These are phyloP conservation scores for Malbranchea cinnamomea DNA, from an alignment of 2,329 filamentous ascomycete species.

Conservation along the genomic window DNA sequence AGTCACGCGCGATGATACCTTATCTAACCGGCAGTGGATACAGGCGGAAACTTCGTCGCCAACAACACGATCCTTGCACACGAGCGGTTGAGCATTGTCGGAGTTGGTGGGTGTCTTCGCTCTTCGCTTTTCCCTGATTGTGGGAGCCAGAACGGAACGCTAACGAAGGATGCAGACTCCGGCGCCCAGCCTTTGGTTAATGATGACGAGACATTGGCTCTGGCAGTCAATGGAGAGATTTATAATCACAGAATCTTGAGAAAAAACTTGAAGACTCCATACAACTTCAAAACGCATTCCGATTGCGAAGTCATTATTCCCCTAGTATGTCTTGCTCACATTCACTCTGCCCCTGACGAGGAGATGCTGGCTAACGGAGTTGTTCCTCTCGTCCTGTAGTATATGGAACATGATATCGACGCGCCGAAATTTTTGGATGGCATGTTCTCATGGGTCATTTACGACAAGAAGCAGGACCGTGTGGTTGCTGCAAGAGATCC, in stretches of 20 bases:
- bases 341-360: no score
- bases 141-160: slow-evolving; percentile 2
- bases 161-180: slow-evolving; percentile 46
- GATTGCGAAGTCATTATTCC: slow-evolving; percentile 99
- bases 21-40: no score
- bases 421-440: slow-evolving; percentile 89
- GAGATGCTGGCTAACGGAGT: not conserved
- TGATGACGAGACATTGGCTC: slow-evolving; percentile 70
- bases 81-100: slow-evolving; percentile 94
- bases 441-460: slow-evolving; percentile 99
- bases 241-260: slow-evolving; percentile 97
- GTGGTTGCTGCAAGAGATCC: slow-evolving; percentile 89
- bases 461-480: slow-evolving; percentile 87
- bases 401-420: slow-evolving; percentile 81
- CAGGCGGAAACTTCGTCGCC: slow-evolving; percentile 74
- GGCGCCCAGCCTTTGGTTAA: slow-evolving; percentile 93
- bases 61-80: slow-evolving; percentile 96
- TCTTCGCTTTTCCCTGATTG: not conserved
- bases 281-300: slow-evolving; percentile 96
- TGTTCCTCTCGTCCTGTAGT: slow-evolving; percentile 37
- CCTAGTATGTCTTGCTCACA: slow-evolving; percentile 45
- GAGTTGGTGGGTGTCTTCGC: slow-evolving; percentile 54
- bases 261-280: slow-evolving; percentile 67
- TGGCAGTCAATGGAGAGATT: slow-evolving; percentile 98
- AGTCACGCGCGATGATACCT: slow-evolving; percentile 4